Conservation (phyloP, 306 rosid genomes). For the Vicia faba region DNA sequence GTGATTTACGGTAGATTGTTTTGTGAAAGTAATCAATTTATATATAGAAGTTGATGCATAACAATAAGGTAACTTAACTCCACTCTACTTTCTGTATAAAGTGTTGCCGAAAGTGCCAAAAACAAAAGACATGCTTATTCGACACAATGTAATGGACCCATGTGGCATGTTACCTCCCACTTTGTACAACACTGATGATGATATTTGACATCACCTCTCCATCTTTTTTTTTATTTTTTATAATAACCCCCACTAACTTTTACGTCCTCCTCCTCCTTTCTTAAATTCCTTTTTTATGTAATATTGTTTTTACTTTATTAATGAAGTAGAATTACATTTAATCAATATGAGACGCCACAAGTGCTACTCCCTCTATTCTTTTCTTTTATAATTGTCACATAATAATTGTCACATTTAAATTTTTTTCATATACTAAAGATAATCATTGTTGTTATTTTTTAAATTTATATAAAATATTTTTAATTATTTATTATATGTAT, state of each 20-base stretch:
- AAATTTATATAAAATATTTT: too few relatives aligned
- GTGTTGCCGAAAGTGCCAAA: conserved; percentile 52
- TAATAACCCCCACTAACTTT: conserved; percentile 6
- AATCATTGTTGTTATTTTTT: too few relatives aligned
- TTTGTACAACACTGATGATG: conserved; percentile 20
- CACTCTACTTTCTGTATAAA: conserved; percentile 15
- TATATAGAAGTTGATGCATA: not conserved
- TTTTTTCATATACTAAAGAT: too few relatives aligned
- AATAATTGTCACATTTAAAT: too few relatives aligned
- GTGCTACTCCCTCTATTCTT: too few relatives aligned
- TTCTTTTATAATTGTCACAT: too few relatives aligned
- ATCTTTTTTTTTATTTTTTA: not conserved
- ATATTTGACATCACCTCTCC: conserved; percentile 27
- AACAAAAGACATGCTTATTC: conserved; percentile 35
- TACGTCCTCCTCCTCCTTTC: not conserved
- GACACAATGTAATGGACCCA: conserved; percentile 44
- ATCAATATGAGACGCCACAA: not conserved
- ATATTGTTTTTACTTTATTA: too few relatives aligned
- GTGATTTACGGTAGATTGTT: too few relatives aligned
- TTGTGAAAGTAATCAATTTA: not conserved
- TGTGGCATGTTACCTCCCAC: conserved; percentile 62
- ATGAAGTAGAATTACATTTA: not conserved
- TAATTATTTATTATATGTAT: too few relatives aligned
- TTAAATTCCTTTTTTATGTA: not conserved
- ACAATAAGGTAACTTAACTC: conserved; percentile 24